phyloP scores from a whole-genome alignment of 106 monocot species.

The Cymbidium sinense region DNA sequence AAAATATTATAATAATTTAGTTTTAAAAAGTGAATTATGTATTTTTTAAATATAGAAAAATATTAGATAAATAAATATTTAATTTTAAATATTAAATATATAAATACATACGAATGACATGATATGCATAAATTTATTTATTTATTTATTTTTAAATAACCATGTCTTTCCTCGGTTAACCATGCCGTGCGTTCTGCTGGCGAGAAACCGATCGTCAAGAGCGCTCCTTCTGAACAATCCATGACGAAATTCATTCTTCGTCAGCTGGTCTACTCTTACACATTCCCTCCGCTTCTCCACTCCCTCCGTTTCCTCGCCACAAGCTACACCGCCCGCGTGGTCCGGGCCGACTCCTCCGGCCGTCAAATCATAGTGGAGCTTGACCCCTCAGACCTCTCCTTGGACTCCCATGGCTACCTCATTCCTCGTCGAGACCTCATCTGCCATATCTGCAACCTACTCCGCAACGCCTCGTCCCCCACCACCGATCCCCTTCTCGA shows the following conservation, averaged over 20 bases:
- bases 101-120: too few relatives aligned
- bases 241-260: background rate
- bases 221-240: background rate
- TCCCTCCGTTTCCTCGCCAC: conserved; percentile 38
- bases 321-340: conserved; percentile 65
- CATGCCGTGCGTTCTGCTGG: too few relatives aligned
- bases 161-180: too few relatives aligned
- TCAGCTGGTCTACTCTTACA: background rate
- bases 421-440: conserved; percentile 82
- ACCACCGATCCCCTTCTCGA: conserved; percentile 56
- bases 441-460: conserved; percentile 56
- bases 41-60: too few relatives aligned
- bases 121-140: too few relatives aligned
- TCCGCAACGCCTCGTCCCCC: conserved; percentile 22
- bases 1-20: too few relatives aligned
- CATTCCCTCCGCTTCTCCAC: conserved; percentile 6
- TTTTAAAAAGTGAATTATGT: too few relatives aligned
- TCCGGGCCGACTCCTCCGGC: conserved; percentile 33
- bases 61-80: too few relatives aligned
- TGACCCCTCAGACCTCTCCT: conserved; percentile 26
- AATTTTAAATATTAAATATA: too few relatives aligned
- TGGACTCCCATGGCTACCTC: conserved; percentile 47
- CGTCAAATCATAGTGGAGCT: conserved; percentile 53
- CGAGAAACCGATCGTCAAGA: too few relatives aligned
- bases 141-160: too few relatives aligned